Conservation (phyloP, 352 stramenopile genomes). For the Globisporangium camurandrum region DNA sequence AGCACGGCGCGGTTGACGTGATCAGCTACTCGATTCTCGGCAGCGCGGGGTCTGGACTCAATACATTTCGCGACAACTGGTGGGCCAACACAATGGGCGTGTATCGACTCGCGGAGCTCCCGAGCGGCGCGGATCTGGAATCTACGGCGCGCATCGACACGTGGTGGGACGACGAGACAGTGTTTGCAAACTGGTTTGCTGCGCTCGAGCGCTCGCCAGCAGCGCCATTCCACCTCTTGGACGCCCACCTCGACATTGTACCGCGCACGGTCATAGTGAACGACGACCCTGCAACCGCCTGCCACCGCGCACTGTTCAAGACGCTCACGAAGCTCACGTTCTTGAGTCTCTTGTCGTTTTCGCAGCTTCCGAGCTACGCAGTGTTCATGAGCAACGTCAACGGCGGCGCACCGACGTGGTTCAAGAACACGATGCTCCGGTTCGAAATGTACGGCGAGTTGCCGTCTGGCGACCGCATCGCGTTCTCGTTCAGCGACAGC, state of each 20-base stretch:
- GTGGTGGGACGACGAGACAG: conserved; percentile 28
- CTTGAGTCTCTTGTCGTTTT: conserved; percentile 17
- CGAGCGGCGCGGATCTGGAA: neutral
- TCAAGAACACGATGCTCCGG: conserved; percentile 12
- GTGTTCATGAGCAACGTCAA: conserved; percentile 30
- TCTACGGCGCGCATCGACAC: conserved; percentile 2
- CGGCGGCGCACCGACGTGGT: conserved; percentile 21
- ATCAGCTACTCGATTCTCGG: conserved; percentile 19
- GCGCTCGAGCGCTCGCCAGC: conserved; percentile 14
- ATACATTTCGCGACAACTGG: conserved; percentile 25
- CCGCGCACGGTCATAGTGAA: conserved; percentile 14
- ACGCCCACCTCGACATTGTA: conserved; percentile 21
- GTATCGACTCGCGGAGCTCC: conserved; percentile 21
- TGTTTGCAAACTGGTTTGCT: conserved; percentile 24
- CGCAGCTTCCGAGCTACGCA: conserved; percentile 17
- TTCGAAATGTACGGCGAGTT: conserved; percentile 19
- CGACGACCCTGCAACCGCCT: conserved; percentile 20
- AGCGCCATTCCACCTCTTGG: conserved; percentile 17
- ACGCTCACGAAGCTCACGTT: conserved; percentile 22
- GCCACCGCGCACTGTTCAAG: conserved; percentile 33
- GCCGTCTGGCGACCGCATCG: conserved; percentile 12
- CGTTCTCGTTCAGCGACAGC: conserved; percentile 15
- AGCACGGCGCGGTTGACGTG: conserved; percentile 7
- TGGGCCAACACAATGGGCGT: conserved; percentile 28
- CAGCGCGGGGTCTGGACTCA: conserved; percentile 21